Evolutionary conservation across 2,329 filamentous ascomycete genomes (phyloP).

Genomic region (Eurotiales sp.): DNA sequence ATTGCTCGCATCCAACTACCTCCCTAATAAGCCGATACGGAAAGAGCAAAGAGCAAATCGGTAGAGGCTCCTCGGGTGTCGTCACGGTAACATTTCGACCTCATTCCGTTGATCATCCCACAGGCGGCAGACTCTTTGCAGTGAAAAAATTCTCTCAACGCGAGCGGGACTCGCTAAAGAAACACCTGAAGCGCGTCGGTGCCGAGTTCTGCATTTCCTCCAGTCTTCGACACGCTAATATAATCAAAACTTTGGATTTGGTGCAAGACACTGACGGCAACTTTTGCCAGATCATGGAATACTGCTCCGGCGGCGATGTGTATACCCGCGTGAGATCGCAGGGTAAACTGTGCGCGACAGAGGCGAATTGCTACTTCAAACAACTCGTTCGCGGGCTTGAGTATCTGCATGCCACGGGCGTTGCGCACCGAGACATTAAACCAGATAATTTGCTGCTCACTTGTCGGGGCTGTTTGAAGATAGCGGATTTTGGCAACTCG

Average conservation of each 20-base stretch:
- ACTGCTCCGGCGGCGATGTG: conserved; percentile 81
- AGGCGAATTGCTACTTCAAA: conserved; percentile 91
- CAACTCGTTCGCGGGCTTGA: conserved; percentile 91
- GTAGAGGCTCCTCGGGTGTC: conserved; percentile 85
- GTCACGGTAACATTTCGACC: conserved; percentile 88
- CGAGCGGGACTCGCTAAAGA: conserved; percentile 80
- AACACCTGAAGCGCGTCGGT: conserved; percentile 85
- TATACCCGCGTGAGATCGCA: conserved; percentile 80
- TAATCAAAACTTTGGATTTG: conserved; percentile 87
- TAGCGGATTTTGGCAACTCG: conserved; percentile 63
- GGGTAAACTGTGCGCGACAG: conserved; percentile 66
- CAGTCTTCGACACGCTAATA: conserved; percentile 80
- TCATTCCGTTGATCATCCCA: conserved; percentile 63
- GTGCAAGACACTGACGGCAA: conserved; percentile 70
- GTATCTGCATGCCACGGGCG: conserved; percentile 91
- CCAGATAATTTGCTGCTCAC: conserved; percentile 58
- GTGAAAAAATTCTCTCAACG: conserved; percentile 87
- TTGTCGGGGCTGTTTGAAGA: conserved; percentile 56
- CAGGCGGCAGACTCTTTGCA: conserved; percentile 74
- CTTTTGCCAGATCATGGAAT: conserved; percentile 93
- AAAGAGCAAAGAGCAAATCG: conserved; percentile 47
- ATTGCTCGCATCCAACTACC: background rate
- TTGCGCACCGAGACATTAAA: conserved; percentile 61
- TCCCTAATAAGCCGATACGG: conserved; percentile 14
- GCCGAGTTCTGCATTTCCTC: conserved; percentile 92